Base-by-base conservation (phyloP, 192 early-diverging fungal genomes). In the Geosiphon pyriformis region DNA sequence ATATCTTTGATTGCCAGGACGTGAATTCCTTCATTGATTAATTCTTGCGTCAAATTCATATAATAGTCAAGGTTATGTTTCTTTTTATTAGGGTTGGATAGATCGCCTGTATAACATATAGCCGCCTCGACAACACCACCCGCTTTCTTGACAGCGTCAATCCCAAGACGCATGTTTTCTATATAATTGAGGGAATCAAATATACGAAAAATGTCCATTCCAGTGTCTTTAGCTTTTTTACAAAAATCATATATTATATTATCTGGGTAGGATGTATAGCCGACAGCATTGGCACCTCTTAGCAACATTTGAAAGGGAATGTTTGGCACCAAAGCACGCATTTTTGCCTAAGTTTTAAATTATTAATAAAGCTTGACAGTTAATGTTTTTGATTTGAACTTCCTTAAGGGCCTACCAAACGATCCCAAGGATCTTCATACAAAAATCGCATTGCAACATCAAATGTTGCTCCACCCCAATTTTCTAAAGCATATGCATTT, bases 281-380 rank as follows among this genome's bases (percentile, higher is more conserved):
- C 95, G 25, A 98, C 95, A 30, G 94, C 95, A 62, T 98, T 98
- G 49, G 95, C 95, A 53, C 95, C 95, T 74, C 95, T 90, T 61
- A 98, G 87, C 53, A 98, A 83, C 95, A 98, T 98, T 79, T 95
- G 94, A 84, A 98, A 98, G 17, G 95, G 95, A 74, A 98, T 85
- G 77, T 96, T 95, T 71, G 95, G 95, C 34, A 94, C 92, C 31
- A 93, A 80, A 42, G 83, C 75, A 47, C 95, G 92, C 66, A 98
- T 78, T 48, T 81, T 79, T 11, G 25, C 29, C 65, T 67, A 65
- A 22, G 26, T 8, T 27, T 20, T 50, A 30, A 25, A 12, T 52
- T 52, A 12, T 26, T 23, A n/a, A n/a, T 4, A 64, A 42, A 59
- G 37, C 2, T 37, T 23, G 23, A 23, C 33, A 6, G 22, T 20